Percentiles rank a stretch among this genome's conserved stretches.
These are phyloP conservation scores for Abortiporus biennis DNA, from an alignment of 1,284 basidiomycete species.

Conservation along the genomic window DNA sequence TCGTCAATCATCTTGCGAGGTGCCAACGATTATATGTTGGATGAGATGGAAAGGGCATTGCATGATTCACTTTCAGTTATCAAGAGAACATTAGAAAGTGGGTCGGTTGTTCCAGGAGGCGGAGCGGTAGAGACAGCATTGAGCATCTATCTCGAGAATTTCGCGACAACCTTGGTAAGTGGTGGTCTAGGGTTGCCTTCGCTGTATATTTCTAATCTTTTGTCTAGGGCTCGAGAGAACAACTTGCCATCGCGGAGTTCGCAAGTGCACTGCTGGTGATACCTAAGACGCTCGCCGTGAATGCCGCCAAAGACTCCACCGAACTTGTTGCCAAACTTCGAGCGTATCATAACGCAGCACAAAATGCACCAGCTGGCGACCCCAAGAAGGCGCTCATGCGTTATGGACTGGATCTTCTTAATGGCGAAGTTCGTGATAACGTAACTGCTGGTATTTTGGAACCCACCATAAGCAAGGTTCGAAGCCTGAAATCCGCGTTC, in stretches of 20 bases:
- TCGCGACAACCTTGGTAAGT: constrained; percentile 91
- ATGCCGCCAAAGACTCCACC: constrained; percentile 98
- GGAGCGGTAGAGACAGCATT: constrained; percentile 97
- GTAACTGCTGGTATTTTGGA: constrained; percentile 91
- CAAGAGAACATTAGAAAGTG: constrained; percentile 97
- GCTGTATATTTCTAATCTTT: constrained; percentile 5
- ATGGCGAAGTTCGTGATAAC: constrained; percentile 95
- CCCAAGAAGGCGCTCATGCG: constrained; percentile 94
- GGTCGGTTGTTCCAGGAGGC: constrained; percentile 93
- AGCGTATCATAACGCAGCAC: constrained; percentile 96
- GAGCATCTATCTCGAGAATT: constrained; percentile 98
- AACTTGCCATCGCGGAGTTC: constrained; percentile 98
- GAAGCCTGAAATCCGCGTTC: constrained; percentile 93
- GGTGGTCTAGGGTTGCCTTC: constrained; percentile 1
- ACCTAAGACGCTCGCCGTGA: constrained; percentile 95
- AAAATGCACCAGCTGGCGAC: constrained; percentile 85
- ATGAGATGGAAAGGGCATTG: constrained; percentile 98
- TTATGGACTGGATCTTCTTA: constrained; percentile 93
- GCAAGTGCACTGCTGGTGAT: constrained; percentile 91
- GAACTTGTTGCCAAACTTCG: constrained; percentile 96
- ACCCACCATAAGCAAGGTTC: constrained; percentile 96
- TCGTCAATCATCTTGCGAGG: constrained; percentile 92
- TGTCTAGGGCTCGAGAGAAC: constrained; percentile 88
- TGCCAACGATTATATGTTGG: constrained; percentile 98
- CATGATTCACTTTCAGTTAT: constrained; percentile 95